Evolutionary conservation across 2,329 filamentous ascomycete genomes (phyloP), one percentile per base, ranked within the genome.

Genomic region (Metarhizium anisopliae): DNA sequence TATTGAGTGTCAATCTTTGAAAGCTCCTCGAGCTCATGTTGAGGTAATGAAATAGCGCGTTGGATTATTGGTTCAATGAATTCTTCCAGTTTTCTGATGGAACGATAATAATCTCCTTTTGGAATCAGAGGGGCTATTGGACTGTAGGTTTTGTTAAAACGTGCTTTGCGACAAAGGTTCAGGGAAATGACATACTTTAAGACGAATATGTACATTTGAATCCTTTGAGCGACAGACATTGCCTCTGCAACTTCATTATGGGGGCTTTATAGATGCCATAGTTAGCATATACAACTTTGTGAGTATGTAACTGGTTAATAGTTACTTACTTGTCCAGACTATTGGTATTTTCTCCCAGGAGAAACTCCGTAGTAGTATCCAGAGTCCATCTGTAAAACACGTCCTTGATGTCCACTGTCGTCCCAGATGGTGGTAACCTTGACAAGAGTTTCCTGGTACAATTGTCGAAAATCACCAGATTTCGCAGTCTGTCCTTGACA

Each of bases 41-140:
- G 76, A 0, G 82, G 79, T 35, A 91, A 73, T 1, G 76, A 74
- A 5, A 91, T 76, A 0, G 86, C 80, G 45, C 82, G 77, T 54
- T 86, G 78, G 61, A 92, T 89, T 66, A 82, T 90, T 0, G 81
- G 82, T 57, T 81, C 77, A 7, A 90, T 80, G 66, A 92, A 92
- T 16, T 78, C 70, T 63, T 92, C 83, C 66, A 92, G 79, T 6
- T 77, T 72, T 52, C 79, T 77, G 57, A 92, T 77, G n/a, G 80
- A 78, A n/a, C 74, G 69, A 59, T 81, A 74, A 71, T 89, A 90
- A 25, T 74, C 70, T 43, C 72, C 74, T 43, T 80, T 81, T 0
- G 86, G 82, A 40, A 90, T 68, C 36, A 87, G 62, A 14, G 68
- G 66, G 55, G 79, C 78, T 40, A 90, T 71, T 0, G 85, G 82